phyloP scores from a whole-genome alignment of 106 monocot genomes.

The Gastrodia elata region DNA sequence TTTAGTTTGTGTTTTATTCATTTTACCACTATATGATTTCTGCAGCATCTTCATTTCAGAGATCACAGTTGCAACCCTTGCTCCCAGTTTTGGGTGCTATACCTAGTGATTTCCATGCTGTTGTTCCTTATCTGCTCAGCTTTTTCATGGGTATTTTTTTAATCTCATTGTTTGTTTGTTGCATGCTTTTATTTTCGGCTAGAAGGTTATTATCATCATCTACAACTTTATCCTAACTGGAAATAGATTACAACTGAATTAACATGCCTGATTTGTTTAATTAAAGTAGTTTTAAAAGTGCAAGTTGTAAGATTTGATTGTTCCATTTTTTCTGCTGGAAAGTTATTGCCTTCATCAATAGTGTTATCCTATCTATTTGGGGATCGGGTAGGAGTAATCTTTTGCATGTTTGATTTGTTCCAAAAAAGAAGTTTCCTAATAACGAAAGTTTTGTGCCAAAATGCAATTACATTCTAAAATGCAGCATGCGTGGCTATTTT shows the following conservation, averaged over 20 bases:
- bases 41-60: conserved; percentile 69
- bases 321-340: no score
- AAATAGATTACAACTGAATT: background rate
- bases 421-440: no score
- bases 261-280: background rate
- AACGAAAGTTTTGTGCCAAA: no score
- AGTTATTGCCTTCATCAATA: no score
- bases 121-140: conserved; percentile 71
- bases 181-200: background rate
- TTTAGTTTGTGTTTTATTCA: background rate
- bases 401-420: no score
- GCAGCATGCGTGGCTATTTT: background rate
- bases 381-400: no score
- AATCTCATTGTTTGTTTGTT: background rate
- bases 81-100: conserved; percentile 50
- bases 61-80: conserved; percentile 51
- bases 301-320: background rate
- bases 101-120: conserved; percentile 48
- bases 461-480: background rate
- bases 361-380: no score
- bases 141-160: conserved; percentile 48
- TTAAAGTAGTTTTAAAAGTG: background rate
- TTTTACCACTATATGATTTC: conserved; percentile 5
- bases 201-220: background rate
- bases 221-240: background rate